Base-by-base conservation (phyloP, 176 grass and related monocot genomes). In the Carex parvula region DNA sequence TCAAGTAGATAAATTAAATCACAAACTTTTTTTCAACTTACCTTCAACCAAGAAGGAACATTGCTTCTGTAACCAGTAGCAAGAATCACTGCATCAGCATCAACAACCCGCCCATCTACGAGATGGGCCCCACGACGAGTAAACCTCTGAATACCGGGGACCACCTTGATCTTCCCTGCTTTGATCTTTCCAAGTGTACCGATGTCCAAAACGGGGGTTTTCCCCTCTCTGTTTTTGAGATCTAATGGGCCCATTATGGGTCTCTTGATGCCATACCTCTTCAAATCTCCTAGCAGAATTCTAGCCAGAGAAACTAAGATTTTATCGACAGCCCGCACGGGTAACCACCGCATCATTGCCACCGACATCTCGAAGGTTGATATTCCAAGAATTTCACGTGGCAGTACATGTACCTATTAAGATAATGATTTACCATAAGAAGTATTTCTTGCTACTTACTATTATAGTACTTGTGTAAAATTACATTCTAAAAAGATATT, bases 51-150 rank as follows among this genome's bases (percentile, higher is more conserved):
- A 24, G 81, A 87, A 1, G 75, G 39, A 35, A 90, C 85, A 37
- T 87, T 90, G 16, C 89, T 87, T 59, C 82, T 68, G 85, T 90
- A 90, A n/a, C 89, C 89, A 12, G 85, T 90, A 11, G 89, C 89
- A 33, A 90, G 59, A 5, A 90, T 70, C 16, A 90, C 89, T 1
- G 81, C 85, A 30, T 90, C 81, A 0, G 66, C 85, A 50, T 67
- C 20, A 1, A 90, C 22, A 16, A 87, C 26, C 16, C 57, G 65
- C 2, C 88, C 85, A 33, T 90, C 81, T 0, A 84, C 57, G 65
- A 90, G 75, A 85, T 85, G 81, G 18, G 56, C 85, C 14, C 63
- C 21, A 54, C 29, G 14, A 12, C 14, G 44, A 56, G 79, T 16
- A 78, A 90, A 87, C 81, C 64, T 84, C 81, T 71, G 79, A 13